Base-by-base conservation (phyloP, 139 green algal genomes). In the Zygnema circumcarinatum region DNA sequence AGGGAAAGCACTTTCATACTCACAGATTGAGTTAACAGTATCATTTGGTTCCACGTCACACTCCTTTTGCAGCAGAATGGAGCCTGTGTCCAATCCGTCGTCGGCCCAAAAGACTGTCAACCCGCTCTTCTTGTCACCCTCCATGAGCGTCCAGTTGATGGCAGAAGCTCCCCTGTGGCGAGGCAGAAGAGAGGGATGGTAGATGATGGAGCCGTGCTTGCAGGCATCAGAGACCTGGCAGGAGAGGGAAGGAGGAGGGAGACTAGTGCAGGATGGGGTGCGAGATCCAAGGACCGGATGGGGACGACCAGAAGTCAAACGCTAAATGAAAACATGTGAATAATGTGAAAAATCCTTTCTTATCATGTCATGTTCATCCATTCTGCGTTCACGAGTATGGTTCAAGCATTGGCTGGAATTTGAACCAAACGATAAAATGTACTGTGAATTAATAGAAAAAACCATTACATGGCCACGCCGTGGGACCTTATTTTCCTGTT, bases 81-180 rank as follows among this genome's bases (percentile, higher is more conserved):
- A 33, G 25, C 79, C 79, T 29, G 79, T 86, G 67, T 86, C 79
- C 2, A 86, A 33, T 36, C 79, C 79, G 16, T 86, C 79, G 16
- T 86, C 79, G 11, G 79, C 79, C 79, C 79, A 86, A 39, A 86
- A 86, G 20, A 86, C 79, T 25, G 79, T 86, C 7, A 86, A 39
- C 3, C 79, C 79, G 7, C 21, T 82, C 67, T 83, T 86, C 41
- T 83, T 81, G 16, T 86, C 79, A 68, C 79, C 79, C n/a, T 83
- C 42, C 79, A 86, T 86, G 56, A 86, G 79, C 2, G 79, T 83
- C 79, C 79, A 86, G 79, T 86, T 86, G 79, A 86, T 86, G 40
- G 79, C 79, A 33, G 47, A 84, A 38, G 79, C 79, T 41, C 79
- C 79, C 11, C 79, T 67, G 38, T 86, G 79, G 16, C 79, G 42